Evolutionary conservation across 208 protist genomes (phyloP).

Genomic region (Crithidia brevicula): DNA sequence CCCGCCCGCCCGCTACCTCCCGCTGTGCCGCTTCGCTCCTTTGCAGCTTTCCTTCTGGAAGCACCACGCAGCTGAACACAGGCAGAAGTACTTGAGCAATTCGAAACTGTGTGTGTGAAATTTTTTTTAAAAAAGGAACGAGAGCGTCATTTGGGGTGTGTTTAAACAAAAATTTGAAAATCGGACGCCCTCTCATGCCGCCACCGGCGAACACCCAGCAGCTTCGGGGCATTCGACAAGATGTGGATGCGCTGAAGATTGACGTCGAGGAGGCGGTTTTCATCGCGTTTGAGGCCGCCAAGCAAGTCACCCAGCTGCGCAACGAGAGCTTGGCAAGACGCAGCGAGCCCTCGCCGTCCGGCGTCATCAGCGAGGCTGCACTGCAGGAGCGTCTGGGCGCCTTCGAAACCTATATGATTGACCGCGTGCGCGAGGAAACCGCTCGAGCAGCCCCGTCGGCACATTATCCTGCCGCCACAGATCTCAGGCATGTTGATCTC

Average conservation of each 20-base stretch:
- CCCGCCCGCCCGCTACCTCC: too few species aligned
- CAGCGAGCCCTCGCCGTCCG: neutral
- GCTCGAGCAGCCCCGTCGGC: slow-evolving; percentile 1
- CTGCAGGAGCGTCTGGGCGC: slow-evolving; percentile 24
- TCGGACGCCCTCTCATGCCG: neutral
- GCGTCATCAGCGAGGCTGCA: neutral
- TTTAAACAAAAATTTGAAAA: neutral
- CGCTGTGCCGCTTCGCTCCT: too few species aligned
- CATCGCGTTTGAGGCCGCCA: neutral
- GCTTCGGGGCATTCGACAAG: neutral
- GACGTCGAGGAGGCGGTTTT: slow-evolving; percentile 6
- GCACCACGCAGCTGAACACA: too few species aligned
- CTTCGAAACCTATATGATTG: slow-evolving; percentile 55
- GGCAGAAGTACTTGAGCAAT: too few species aligned
- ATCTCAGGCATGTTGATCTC: neutral
- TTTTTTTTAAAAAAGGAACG: too few species aligned
- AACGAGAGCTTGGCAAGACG: neutral
- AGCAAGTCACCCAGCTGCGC: neutral
- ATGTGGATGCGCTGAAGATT: neutral
- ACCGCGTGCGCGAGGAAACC: slow-evolving; percentile 32
- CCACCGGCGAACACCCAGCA: neutral
- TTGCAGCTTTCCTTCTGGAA: too few species aligned
- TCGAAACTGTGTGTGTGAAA: too few species aligned
- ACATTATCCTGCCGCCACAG: neutral
- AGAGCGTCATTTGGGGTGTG: too few species aligned